These are phyloP conservation scores for Apocynum venetum DNA, from an alignment of 257 asterid species.

Conservation along the genomic window DNA sequence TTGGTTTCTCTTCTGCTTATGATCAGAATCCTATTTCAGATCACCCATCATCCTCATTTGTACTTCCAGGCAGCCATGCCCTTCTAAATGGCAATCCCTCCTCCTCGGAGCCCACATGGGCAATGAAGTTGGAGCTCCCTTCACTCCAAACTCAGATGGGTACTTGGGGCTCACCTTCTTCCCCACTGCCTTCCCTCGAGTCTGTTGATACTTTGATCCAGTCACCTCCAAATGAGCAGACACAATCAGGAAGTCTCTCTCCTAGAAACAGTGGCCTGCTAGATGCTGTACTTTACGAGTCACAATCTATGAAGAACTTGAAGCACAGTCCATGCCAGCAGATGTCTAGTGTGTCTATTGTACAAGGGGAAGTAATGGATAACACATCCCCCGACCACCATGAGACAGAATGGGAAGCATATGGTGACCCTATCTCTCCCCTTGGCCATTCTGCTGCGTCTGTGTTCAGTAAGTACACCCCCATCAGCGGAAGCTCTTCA, in stretches of 20 bases:
- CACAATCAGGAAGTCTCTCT: constrained; percentile 36
- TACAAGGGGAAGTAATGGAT: constrained; percentile 32
- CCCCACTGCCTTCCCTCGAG: constrained; percentile 61
- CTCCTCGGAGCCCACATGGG: constrained; percentile 72
- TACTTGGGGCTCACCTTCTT: constrained; percentile 62
- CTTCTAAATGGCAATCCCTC: constrained; percentile 59
- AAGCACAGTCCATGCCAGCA: constrained; percentile 25
- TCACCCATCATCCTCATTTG: constrained; percentile 28
- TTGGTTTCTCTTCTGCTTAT: constrained; percentile 30
- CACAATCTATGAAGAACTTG: constrained; percentile 38
- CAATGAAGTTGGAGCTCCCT: constrained; percentile 91
- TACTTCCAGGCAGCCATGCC: constrained; percentile 51
- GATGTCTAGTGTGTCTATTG: constrained; percentile 27
- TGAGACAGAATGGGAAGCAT: constrained; percentile 43
- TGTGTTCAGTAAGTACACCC: constrained; percentile 48
- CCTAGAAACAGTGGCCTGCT: constrained; percentile 65
- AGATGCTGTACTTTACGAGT: constrained; percentile 53
- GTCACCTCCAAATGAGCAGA: constrained; percentile 44
- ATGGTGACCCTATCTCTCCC: constrained; percentile 44
- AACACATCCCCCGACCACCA: constrained; percentile 35
- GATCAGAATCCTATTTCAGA: constrained; percentile 30
- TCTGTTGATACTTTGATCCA: constrained; percentile 55
- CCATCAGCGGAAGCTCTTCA: constrained; percentile 38
- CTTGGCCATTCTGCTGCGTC: constrained; percentile 49
- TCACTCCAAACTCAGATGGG: constrained; percentile 78